Evolutionary conservation across 169 alveolate genomes (phyloP).

Genomic region (Eimeria praecox): DNA sequence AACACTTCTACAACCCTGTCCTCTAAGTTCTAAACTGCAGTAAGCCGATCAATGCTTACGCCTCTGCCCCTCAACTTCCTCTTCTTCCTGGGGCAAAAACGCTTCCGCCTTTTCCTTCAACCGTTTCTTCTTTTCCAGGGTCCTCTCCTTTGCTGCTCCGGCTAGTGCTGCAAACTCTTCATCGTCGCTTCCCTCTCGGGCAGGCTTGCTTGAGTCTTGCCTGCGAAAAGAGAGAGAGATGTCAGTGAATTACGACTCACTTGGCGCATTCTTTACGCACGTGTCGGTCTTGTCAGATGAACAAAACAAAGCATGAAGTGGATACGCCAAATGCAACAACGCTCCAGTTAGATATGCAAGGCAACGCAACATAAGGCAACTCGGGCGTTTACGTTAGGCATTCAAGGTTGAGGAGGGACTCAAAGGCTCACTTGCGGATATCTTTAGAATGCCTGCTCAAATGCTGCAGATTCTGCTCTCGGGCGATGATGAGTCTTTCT

Average conservation of each 20-base stretch:
- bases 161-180: conserved; percentile 74
- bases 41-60: conserved; percentile 36
- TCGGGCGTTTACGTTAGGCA: not conserved
- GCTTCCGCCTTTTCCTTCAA: conserved; percentile 64
- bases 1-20: not conserved
- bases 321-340: not conserved
- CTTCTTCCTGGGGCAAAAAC: conserved; percentile 38
- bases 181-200: not conserved
- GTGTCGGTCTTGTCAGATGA: not conserved
- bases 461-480: conserved; percentile 69
- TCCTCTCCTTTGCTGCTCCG: conserved; percentile 34
- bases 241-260: not conserved
- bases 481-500: conserved; percentile 62
- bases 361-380: not conserved
- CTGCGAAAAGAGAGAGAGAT: not conserved
- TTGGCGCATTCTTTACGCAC: not conserved
- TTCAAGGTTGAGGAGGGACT: not conserved
- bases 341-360: not conserved
- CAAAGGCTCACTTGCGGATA: not conserved
- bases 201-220: not conserved
- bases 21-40: not conserved
- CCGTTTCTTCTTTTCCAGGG: conserved; percentile 53
- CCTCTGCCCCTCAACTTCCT: conserved; percentile 73
- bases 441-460: not conserved
- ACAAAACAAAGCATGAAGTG: not conserved